Conservation (phyloP, 768 basidiomycete species). For the Termitomyces sp. region DNA sequence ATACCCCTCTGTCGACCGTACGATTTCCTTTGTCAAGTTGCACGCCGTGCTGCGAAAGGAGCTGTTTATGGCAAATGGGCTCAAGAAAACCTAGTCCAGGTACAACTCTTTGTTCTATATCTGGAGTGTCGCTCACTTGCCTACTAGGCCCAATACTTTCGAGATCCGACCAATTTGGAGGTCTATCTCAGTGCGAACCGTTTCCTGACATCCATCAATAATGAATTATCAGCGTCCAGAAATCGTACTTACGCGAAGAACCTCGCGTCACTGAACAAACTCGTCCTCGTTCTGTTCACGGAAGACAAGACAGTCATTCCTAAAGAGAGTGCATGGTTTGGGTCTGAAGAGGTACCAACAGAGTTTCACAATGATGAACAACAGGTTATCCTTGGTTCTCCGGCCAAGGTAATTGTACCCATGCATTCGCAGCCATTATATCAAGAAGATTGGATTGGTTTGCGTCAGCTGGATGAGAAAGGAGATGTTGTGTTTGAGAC, state of each 20-base stretch:
- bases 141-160: constrained; percentile 77
- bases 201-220: constrained; percentile 77
- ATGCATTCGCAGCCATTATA: constrained; percentile 75
- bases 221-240: constrained; percentile 50
- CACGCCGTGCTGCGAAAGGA: constrained; percentile 50
- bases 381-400: constrained; percentile 7
- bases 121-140: neutral
- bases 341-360: constrained; percentile 50
- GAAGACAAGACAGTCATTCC: constrained; percentile 76
- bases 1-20: constrained; percentile 57
- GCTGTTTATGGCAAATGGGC: constrained; percentile 75
- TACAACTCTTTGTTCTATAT: constrained; percentile 15
- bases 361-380: constrained; percentile 19
- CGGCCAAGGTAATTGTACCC: constrained; percentile 40
- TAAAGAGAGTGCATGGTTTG: constrained; percentile 86
- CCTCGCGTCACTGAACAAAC: constrained; percentile 53
- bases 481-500: constrained; percentile 52
- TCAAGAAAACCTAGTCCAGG: constrained; percentile 72
- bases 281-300: constrained; percentile 71
- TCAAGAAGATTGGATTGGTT: constrained; percentile 75
- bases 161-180: constrained; percentile 59
- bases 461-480: constrained; percentile 62
- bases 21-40: constrained; percentile 67
- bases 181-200: constrained; percentile 53
- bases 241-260: constrained; percentile 59